phyloP scores from a whole-genome alignment of 768 basidiomycete genomes.

The Tricholoma sp. region DNA sequence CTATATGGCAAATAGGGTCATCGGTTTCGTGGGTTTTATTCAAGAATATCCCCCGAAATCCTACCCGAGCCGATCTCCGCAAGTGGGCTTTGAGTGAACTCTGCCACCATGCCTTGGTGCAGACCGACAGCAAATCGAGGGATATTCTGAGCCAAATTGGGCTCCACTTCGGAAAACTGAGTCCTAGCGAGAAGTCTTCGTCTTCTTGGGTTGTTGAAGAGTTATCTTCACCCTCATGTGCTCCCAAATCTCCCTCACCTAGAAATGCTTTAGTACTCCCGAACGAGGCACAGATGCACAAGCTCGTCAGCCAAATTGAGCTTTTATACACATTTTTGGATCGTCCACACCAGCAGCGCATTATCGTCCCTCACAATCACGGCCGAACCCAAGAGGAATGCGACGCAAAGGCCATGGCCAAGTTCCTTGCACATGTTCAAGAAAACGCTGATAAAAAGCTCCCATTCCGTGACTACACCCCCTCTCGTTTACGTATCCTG shows the following conservation, averaged over 20 bases:
- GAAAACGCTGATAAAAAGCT: background rate
- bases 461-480: background rate
- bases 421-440: background rate
- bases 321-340: background rate
- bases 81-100: background rate
- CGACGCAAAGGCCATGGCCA: too few relatives aligned
- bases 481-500: background rate
- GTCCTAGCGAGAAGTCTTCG: background rate
- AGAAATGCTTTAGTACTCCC: background rate
- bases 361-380: background rate
- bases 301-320: background rate
- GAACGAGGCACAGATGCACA: background rate
- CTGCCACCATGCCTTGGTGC: background rate
- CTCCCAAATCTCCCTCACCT: background rate
- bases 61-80: background rate
- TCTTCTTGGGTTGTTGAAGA: background rate
- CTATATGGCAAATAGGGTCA: background rate
- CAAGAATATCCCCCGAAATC: background rate
- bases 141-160: background rate
- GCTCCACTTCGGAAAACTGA: background rate
- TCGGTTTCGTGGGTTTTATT: background rate
- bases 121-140: background rate
- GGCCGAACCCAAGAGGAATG: background rate
- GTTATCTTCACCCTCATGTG: background rate
- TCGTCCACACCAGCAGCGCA: background rate